Base-by-base conservation (phyloP, 208 protist genomes). In the Leptomonas pyrrhocoris region DNA sequence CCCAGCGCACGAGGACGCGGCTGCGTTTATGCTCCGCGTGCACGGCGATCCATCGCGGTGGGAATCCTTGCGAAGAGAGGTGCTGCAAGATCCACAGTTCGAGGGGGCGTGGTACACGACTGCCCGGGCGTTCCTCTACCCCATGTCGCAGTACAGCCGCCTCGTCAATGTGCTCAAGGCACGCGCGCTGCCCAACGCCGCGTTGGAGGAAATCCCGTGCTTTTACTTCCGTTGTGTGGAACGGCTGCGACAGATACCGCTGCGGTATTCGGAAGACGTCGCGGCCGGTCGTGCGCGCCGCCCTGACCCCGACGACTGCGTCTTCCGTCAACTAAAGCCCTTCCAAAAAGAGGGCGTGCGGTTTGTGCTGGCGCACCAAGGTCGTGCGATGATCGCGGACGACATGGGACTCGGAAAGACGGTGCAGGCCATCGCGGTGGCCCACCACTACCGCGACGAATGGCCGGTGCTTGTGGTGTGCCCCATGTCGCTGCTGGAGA, bases 391-490 rank as follows among this genome's bases (percentile, higher is more conserved):
- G 79, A 95, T 98, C 54, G 95, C 91, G 43, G 98, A 99, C 66
- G 97, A 99, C 65, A 98, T 98, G 96, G 98, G 98, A 7, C 77
- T 99, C 21, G 98, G 98, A 31, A 99, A 99, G 74, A 99, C 98
- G 13, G 77, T 99, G 31, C 96, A 98, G 84, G 93, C 96, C 11
- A 97, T 99, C 40, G 94, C 96, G 1, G 73, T 98, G 16, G 81
- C 94, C 0, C 85, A 91, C 50, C 94, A 95, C 73, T 99, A 98
- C 79, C 70, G 83, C 0, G 45, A 85, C 18, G 94, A 99, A 65
- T 99, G 98, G 97, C 98, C 98, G n/a, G 72, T 98, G 30, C 81
- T 98, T 25, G 85, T 98, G 36, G 69, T 98, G 31, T 96, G 91
- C 72, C 96, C 97, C 55, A 85, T 95, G 82, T 97, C 93, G 18